Conservation (phyloP, 176 grass and related monocot genomes). For the Oryza brachyantha region DNA sequence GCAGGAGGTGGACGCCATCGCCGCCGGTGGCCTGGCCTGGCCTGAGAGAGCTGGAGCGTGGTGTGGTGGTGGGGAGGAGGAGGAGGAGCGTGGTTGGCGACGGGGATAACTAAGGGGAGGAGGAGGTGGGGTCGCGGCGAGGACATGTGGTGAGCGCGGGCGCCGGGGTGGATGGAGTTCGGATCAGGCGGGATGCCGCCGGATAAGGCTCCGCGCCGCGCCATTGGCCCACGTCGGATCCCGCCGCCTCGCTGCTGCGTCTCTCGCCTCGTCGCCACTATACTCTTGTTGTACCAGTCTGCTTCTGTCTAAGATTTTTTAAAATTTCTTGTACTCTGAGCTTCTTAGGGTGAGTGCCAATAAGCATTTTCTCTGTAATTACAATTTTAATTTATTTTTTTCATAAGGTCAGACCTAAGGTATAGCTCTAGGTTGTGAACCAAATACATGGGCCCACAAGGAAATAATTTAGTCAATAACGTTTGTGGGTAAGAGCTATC, state of each 20-base stretch:
- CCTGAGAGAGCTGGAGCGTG: no score
- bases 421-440: fast-evolving
- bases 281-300: no score
- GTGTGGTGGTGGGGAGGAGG: not conserved
- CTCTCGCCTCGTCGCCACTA: not conserved
- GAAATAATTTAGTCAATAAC: no score
- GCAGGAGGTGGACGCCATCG: slow-evolving; percentile 89
- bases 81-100: not conserved
- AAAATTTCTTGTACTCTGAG: no score
- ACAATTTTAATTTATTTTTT: not conserved
- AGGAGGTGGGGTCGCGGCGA: slow-evolving; percentile 25
- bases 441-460: not conserved
- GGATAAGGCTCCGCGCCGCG: slow-evolving; percentile 53
- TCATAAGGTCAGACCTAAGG: no score
- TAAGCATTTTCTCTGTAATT: no score
- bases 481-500: no score
- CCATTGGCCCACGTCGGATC: slow-evolving; percentile 85
- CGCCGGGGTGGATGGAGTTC: slow-evolving; percentile 34
- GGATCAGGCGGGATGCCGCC: slow-evolving; percentile 53
- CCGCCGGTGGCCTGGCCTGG: not conserved
- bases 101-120: slow-evolving; percentile 36
- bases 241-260: not conserved
- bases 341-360: no score
- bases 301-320: no score
- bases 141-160: slow-evolving; percentile 39